Conservation (phyloP, 495 filamentous ascomycete species). For the Hyaloscypha variabilis region DNA sequence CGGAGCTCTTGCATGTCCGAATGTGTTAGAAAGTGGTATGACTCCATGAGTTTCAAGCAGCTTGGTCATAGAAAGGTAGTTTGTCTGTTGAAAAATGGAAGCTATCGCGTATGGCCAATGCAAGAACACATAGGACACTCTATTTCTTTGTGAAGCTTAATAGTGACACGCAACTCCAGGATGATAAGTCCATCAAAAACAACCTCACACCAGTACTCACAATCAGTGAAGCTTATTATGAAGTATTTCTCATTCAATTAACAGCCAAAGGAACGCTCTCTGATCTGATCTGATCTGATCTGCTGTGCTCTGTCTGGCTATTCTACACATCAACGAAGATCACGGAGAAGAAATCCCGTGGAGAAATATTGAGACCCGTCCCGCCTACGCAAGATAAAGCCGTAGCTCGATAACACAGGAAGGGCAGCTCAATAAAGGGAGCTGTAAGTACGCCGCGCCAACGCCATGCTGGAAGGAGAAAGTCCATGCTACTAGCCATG, state of each 20-base stretch:
- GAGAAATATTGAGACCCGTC: background rate
- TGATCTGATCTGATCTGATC: background rate
- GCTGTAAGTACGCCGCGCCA: background rate
- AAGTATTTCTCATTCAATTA: background rate
- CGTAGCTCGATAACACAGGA: too few relatives aligned
- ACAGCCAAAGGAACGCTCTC: background rate
- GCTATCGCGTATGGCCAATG: too few relatives aligned
- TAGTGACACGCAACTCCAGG: too few relatives aligned
- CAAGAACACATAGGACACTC: too few relatives aligned
- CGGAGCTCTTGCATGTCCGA: too few relatives aligned
- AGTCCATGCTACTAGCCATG: background rate
- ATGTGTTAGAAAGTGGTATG: too few relatives aligned
- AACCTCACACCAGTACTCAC: background rate
- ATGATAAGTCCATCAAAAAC: too few relatives aligned
- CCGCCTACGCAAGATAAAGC: background rate
- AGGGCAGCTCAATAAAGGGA: background rate
- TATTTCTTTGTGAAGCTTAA: too few relatives aligned
- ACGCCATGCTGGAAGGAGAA: background rate
- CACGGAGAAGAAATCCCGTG: background rate
- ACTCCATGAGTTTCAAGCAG: too few relatives aligned
- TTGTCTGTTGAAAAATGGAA: too few relatives aligned
- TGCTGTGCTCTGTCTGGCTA: background rate
- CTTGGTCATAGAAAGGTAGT: too few relatives aligned
- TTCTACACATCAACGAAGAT: background rate
- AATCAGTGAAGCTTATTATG: too few relatives aligned